phyloP scores from a whole-genome alignment of 2,329 filamentous ascomycete genomes.

The Kalmusia sp. region DNA sequence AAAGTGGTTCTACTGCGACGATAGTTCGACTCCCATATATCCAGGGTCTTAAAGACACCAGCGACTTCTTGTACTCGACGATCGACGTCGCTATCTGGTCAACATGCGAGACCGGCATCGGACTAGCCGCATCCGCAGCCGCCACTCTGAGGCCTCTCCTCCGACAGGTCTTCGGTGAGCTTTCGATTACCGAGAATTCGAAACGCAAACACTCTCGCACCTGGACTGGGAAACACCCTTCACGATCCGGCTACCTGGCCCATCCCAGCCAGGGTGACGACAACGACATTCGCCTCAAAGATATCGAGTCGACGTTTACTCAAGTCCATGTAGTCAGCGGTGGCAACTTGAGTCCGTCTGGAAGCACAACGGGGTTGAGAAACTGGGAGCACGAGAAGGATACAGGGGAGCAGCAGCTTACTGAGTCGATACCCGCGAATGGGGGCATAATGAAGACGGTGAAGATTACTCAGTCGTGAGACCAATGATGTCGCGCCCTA shows the following conservation, averaged over 20 bases:
- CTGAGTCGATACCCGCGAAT: not conserved
- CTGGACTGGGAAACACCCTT: slow-evolving; percentile 14
- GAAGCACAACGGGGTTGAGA: slow-evolving; percentile 16
- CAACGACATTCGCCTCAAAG: slow-evolving; percentile 17
- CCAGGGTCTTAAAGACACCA: slow-evolving; percentile 16
- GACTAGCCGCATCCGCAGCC: slow-evolving; percentile 20
- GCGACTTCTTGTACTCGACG: slow-evolving; percentile 22
- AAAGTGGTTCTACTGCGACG: slow-evolving; percentile 20
- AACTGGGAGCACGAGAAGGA: slow-evolving; percentile 17
- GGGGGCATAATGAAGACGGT: slow-evolving; percentile 10
- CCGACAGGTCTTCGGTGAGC: slow-evolving; percentile 17
- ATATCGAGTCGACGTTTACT: slow-evolving; percentile 14
- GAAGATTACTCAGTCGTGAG: slow-evolving; percentile 6
- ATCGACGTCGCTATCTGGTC: slow-evolving; percentile 25
- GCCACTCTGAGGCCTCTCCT: slow-evolving; percentile 22
- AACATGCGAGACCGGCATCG: slow-evolving; percentile 23
- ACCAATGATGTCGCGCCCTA: too few species aligned
- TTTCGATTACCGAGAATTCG: slow-evolving; percentile 15
- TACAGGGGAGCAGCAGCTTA: not conserved
- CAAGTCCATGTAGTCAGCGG: slow-evolving; percentile 2
- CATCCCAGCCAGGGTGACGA: slow-evolving; percentile 16
- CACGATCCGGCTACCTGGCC: slow-evolving; percentile 20
- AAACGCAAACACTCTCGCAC: slow-evolving; percentile 19
- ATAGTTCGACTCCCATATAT: slow-evolving; percentile 22
- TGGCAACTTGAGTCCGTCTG: slow-evolving; percentile 14